Evolutionary conservation across 2,329 filamentous ascomycete genomes (phyloP), one percentile per base, ranked within the genome.

Genomic region (Microdochium trichocladiopsis): DNA sequence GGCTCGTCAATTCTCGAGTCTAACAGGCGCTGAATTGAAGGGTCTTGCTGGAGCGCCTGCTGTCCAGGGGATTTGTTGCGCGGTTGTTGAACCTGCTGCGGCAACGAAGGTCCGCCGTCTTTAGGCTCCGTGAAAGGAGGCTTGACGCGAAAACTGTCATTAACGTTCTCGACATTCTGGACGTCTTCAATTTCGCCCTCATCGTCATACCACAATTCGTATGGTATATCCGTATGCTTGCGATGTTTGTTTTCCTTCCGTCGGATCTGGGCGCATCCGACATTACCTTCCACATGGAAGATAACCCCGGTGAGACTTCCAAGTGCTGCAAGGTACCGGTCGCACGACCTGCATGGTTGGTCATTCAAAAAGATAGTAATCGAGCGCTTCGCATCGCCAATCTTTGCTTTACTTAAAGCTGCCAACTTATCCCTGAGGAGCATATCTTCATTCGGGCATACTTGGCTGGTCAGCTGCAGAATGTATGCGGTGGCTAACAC

Each of bases 401-500:
- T 16, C 3, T 10, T n/a, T 9, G 23, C 23, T n/a, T 23, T n/a
- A 9, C 23, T 4, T 25, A 48, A n/a, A 25, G 18, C 8, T 9
- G n/a, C 3, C 8, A 48, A 14, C 47, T 48, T 48, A 22, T 48
- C 23, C 18, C 25, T 9, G 2, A 48, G 3, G 6, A 23, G 18
- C 23, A 23, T 9, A 14, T 10, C 8, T 23, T 6, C 9, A 18
- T 16, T n/a, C 23, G 24, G 22, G 8, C 5, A 25, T 22, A 16
- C 12, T 28, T 25, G 28, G 11, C 45, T 22, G 33, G 48, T 43
- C 41, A 53, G 23, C 22, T 52, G 49, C 2, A 56, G 12, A 3
- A 52, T 55, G 50, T 58, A 61, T 56, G 53, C 58, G 1, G 49
- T 50, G 2, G 57, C 57, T 0, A 64, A 51, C 2, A 61, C 41